These are phyloP conservation scores for Lachnellula willkommii DNA, from an alignment of 2,329 filamentous ascomycete species.

Conservation along the genomic window DNA sequence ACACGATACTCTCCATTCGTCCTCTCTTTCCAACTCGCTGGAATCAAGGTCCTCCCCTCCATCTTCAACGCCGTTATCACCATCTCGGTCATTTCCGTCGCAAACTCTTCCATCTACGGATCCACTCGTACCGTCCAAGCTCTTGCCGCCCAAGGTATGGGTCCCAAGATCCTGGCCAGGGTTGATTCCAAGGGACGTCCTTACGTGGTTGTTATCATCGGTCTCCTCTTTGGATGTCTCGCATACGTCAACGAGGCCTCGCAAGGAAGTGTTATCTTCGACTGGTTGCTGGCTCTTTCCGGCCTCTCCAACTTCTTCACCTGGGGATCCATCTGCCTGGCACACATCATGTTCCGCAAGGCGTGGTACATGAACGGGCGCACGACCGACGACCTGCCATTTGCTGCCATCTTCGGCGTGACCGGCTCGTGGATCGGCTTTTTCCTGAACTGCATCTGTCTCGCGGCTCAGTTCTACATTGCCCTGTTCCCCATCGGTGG, in stretches of 20 bases:
- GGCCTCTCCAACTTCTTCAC: slow-evolving; percentile 70
- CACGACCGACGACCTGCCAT: slow-evolving; percentile 43
- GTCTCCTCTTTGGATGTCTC: slow-evolving; percentile 52
- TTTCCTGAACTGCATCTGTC: slow-evolving; percentile 58
- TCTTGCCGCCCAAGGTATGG: slow-evolving; percentile 80
- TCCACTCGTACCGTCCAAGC: slow-evolving; percentile 86
- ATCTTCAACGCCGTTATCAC: slow-evolving; percentile 94
- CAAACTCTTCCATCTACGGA: slow-evolving; percentile 87
- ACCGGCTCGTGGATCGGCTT: slow-evolving; percentile 66
- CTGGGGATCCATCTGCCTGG: slow-evolving; percentile 63
- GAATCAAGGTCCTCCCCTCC: slow-evolving; percentile 73
- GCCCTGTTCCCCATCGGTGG: slow-evolving; percentile 46
- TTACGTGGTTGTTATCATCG: slow-evolving; percentile 47
- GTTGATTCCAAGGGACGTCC: slow-evolving; percentile 78
- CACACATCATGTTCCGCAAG: slow-evolving; percentile 60
- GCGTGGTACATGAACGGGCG: slow-evolving; percentile 57
- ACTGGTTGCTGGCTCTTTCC: slow-evolving; percentile 65
- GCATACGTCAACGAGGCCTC: slow-evolving; percentile 50
- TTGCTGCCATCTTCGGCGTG: slow-evolving; percentile 48
- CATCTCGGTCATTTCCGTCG: slow-evolving; percentile 82
- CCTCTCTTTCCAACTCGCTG: slow-evolving; percentile 80
- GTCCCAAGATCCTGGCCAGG: slow-evolving; percentile 69
- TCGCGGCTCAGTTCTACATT: slow-evolving; percentile 51
- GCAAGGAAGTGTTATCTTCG: slow-evolving; percentile 46
- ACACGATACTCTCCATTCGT: slow-evolving; percentile 79